These are phyloP conservation scores for Artemisia annua DNA, from an alignment of 129 eudicot species.

Conservation along the genomic window DNA sequence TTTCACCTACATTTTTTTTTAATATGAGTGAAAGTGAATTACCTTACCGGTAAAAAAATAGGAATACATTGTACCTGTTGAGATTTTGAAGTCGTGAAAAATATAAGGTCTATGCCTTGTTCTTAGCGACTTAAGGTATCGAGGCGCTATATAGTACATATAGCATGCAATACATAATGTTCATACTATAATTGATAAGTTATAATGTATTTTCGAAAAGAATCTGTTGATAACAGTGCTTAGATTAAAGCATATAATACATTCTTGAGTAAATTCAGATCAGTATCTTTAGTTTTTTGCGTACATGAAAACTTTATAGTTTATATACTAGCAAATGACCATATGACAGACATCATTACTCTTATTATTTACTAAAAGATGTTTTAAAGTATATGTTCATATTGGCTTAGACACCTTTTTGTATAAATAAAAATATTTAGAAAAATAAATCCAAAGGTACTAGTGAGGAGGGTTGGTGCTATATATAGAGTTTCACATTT, in stretches of 20 bases:
- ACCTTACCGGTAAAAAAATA: too few species aligned
- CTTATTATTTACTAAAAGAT: not conserved
- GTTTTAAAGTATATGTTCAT: slow-evolving; percentile 9
- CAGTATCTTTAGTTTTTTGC: not conserved
- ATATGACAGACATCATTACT: not conserved
- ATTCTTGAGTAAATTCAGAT: not conserved
- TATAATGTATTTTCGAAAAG: too few species aligned
- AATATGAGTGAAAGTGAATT: too few species aligned
- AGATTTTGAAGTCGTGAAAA: too few species aligned
- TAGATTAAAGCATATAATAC: too few species aligned
- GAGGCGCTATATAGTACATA: too few species aligned
- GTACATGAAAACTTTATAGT: not conserved
- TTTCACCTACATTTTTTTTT: too few species aligned
- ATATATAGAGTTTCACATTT: slow-evolving; percentile 25
- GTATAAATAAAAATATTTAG: not conserved
- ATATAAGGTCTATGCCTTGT: too few species aligned
- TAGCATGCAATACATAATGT: too few species aligned
- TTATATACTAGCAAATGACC: not conserved
- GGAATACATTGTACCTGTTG: too few species aligned
- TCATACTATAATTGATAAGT: too few species aligned
- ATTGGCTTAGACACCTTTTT: slow-evolving; percentile 1
- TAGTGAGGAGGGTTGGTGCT: slow-evolving; percentile 23
- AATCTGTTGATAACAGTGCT: not conserved
- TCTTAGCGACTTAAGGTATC: too few species aligned
- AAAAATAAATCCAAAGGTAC: not conserved